Base-by-base conservation (phyloP, 495 filamentous ascomycete genomes). In the Evernia prunastri region DNA sequence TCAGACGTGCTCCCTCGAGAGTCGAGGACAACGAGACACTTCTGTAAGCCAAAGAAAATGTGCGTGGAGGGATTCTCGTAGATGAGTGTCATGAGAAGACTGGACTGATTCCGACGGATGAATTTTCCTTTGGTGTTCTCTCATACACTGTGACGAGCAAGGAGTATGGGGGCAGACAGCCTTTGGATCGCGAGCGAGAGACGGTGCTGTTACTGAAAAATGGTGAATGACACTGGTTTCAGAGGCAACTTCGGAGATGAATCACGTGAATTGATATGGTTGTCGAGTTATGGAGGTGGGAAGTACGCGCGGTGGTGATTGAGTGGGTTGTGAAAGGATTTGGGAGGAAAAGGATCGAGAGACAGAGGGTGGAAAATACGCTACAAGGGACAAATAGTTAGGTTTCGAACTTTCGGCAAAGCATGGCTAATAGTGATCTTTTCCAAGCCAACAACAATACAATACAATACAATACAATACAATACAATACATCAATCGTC, bases 51-150 rank as follows among this genome's bases (percentile, higher is more conserved):
- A 63, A 31, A 42, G 51, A 25, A 35, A 36, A n/a, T 23, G 37
- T 63, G 49, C 40, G 60, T 40, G n/a, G 60, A 43, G 25, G 13
- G 60, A 23, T 56, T 9, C 42, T 10, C 5, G 29, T 25, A 31
- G 27, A 54, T 42, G 36, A 42, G 25, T 40, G 51, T 63, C 60
- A 56, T 56, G 40, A 63, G 60, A 54, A 27, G 49, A 56, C 27
- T 57, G 39, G 49, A 23, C 3, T n/a, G 8, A 43, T 23, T 25
- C 29, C 10, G 11, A 63, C 36, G 17, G 31, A 18, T 18, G 10
- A 17, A 18, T 10, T 18, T 17, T 12, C 40, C 2, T 37, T 33
- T 36, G 37, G 42, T 42, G 35, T 42, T 33, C 20, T 27, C 33
- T 56, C 18, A 31, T 43, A 23, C 25, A 54, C 27, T 39, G 36